Conservation (phyloP, 805 yeast genomes). For the Ogataea corticis region DNA sequence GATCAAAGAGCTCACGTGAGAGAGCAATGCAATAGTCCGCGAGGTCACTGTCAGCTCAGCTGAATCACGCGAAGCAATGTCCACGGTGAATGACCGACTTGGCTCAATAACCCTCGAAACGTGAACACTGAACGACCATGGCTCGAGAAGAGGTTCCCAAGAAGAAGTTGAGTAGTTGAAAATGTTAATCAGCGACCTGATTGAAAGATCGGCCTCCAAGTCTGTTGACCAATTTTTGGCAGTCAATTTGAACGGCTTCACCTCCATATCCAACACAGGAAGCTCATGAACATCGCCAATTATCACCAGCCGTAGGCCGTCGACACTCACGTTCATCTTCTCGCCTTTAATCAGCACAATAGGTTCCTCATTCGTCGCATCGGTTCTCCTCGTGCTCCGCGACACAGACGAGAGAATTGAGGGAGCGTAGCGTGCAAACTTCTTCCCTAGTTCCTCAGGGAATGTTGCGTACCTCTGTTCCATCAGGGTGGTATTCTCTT, state of each 20-base stretch:
- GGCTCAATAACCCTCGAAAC: conserved; percentile 51
- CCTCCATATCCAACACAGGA: conserved; percentile 77
- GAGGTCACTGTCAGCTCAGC: conserved; percentile 84
- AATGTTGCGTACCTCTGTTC: conserved; percentile 39
- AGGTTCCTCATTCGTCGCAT: conserved; percentile 22
- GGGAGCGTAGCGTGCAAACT: conserved; percentile 66
- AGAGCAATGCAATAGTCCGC: conserved; percentile 72
- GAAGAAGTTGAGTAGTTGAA: conserved; percentile 87
- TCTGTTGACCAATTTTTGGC: conserved; percentile 89
- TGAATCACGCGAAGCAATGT: conserved; percentile 69
- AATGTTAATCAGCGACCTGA: conserved; percentile 69
- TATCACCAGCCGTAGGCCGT: conserved; percentile 77
- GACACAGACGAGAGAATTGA: conserved; percentile 58
- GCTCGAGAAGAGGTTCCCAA: conserved; percentile 94
- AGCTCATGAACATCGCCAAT: conserved; percentile 91
- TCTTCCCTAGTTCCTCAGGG: conserved; percentile 63
- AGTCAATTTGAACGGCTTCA: conserved; percentile 64
- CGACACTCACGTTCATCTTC: conserved; percentile 60
- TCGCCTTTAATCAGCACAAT: conserved; percentile 64
- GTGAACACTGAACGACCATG: conserved; percentile 78
- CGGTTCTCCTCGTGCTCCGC: conserved; percentile 25
- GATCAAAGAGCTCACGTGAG: conserved; percentile 64
- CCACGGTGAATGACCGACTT: conserved; percentile 54
- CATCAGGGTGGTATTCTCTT: conserved; percentile 6
- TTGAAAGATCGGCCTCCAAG: conserved; percentile 62